phyloP scores from a whole-genome alignment of 768 basidiomycete species.

The Pleurotus sapidus region DNA sequence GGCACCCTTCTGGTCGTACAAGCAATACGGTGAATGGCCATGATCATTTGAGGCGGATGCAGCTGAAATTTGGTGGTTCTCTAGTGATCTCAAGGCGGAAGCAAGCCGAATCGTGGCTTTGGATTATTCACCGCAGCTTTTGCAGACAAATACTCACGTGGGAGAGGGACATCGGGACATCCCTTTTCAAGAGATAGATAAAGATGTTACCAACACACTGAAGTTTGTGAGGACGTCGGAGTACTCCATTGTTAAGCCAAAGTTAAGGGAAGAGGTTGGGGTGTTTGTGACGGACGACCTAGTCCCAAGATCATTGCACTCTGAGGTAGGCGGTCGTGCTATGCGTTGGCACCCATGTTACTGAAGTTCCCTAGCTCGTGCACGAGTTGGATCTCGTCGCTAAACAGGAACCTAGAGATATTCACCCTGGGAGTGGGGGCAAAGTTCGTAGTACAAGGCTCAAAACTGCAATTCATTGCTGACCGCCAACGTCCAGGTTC shows the following conservation, averaged over 20 bases:
- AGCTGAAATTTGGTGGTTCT: background rate
- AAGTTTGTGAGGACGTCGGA: background rate
- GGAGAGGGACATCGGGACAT: background rate
- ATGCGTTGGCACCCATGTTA: background rate
- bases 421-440: slow-evolving; percentile 13
- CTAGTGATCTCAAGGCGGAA: slow-evolving; percentile 5
- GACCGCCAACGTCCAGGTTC: slow-evolving; percentile 5
- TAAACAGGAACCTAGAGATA: slow-evolving; percentile 11
- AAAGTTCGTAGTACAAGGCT: slow-evolving; percentile 4
- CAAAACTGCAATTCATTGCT: too few species aligned
- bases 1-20: background rate
- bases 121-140: background rate
- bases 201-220: background rate
- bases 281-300: slow-evolving; percentile 10
- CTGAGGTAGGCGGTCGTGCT: slow-evolving; percentile 5
- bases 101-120: slow-evolving; percentile 1
- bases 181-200: background rate
- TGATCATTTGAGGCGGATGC: background rate
- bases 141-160: background rate
- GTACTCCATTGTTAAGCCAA: background rate
- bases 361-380: slow-evolving; percentile 5
- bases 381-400: slow-evolving; percentile 11
- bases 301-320: slow-evolving; percentile 11
- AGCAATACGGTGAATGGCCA: background rate
- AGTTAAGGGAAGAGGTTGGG: background rate